Percentiles rank a stretch among this genome's conserved stretches.
Conservation (phyloP, 768 basidiomycete genomes). For the Rhodotorula diobovata region DNA sequence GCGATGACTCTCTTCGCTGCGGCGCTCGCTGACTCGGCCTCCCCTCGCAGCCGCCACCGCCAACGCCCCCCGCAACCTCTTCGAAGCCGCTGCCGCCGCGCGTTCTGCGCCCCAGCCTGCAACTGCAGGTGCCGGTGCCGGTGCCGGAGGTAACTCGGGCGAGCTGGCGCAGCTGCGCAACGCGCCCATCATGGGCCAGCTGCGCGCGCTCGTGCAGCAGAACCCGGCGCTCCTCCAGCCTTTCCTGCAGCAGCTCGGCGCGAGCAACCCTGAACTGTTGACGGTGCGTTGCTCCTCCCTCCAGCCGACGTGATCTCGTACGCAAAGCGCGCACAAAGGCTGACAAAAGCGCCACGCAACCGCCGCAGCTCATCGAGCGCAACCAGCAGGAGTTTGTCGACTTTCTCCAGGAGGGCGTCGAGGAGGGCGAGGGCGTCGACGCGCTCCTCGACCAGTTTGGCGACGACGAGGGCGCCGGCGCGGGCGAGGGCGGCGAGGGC, state of each 20-base stretch:
- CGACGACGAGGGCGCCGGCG: constrained; percentile 30
- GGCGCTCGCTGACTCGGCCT: constrained; percentile 19
- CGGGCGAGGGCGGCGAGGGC: constrained; percentile 37
- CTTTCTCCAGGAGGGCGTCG: constrained; percentile 56
- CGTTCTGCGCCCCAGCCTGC: constrained; percentile 43
- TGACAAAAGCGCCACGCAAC: background rate
- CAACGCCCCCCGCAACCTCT: constrained; percentile 37
- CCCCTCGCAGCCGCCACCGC: background rate
- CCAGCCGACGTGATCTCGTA: too few relatives aligned
- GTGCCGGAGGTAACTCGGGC: constrained; percentile 46
- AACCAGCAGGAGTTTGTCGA: constrained; percentile 69
- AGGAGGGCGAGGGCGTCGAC: constrained; percentile 48
- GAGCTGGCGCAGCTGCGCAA: constrained; percentile 53
- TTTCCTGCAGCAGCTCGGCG: constrained; percentile 74
- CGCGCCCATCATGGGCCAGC: constrained; percentile 63
- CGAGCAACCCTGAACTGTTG: constrained; percentile 68
- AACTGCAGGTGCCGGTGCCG: constrained; percentile 46
- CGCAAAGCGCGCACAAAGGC: background rate
- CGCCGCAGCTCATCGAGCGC: constrained; percentile 52
- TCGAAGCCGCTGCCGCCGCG: constrained; percentile 43
- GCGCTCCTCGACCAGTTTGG: constrained; percentile 35
- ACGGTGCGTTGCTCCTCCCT: constrained; percentile 45
- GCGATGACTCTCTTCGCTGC: constrained; percentile 33
- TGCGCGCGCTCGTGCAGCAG: constrained; percentile 65
- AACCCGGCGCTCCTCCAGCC: constrained; percentile 77